Evolutionary conservation across 768 basidiomycete genomes (phyloP).

Genomic region (Tricholomella constricta): DNA sequence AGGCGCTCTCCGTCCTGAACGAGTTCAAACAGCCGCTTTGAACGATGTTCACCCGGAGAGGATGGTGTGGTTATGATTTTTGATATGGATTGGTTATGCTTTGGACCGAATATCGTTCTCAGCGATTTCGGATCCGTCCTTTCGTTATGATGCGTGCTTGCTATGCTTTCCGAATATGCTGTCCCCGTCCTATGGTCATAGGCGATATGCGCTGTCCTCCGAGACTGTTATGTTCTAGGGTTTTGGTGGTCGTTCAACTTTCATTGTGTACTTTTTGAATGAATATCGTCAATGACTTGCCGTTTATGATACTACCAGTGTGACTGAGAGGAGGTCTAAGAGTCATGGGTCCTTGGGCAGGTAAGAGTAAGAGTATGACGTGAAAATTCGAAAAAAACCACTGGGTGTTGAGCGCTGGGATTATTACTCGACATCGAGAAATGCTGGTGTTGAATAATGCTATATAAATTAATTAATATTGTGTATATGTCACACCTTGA

Average conservation of each 20-base stretch:
- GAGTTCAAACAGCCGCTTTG: constrained; percentile 54
- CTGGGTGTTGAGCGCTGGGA: no score
- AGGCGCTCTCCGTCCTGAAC: constrained; percentile 86
- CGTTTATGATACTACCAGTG: background rate
- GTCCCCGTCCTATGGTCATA: constrained; percentile 26
- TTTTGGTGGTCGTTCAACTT: constrained; percentile 52
- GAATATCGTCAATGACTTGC: constrained; percentile 15
- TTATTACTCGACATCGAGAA: no score
- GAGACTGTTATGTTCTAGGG: constrained; percentile 27
- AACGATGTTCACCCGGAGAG: background rate
- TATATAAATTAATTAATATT: no score
- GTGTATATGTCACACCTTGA: no score
- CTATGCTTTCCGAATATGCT: constrained; percentile 39
- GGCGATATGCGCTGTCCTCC: constrained; percentile 19
- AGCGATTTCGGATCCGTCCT: constrained; percentile 45
- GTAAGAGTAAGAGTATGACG: no score
- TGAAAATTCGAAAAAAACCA: no score
- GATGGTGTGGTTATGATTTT: background rate
- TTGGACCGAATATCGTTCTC: constrained; percentile 31
- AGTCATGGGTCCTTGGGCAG: no score
- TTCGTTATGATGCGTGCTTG: constrained; percentile 37
- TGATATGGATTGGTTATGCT: constrained; percentile 10
- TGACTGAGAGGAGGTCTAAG: no score
- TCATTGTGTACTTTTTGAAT: constrained; percentile 14
- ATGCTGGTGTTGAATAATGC: no score